Base-by-base conservation (phyloP, 495 filamentous ascomycete genomes). In the Trichoderma gamsii region DNA sequence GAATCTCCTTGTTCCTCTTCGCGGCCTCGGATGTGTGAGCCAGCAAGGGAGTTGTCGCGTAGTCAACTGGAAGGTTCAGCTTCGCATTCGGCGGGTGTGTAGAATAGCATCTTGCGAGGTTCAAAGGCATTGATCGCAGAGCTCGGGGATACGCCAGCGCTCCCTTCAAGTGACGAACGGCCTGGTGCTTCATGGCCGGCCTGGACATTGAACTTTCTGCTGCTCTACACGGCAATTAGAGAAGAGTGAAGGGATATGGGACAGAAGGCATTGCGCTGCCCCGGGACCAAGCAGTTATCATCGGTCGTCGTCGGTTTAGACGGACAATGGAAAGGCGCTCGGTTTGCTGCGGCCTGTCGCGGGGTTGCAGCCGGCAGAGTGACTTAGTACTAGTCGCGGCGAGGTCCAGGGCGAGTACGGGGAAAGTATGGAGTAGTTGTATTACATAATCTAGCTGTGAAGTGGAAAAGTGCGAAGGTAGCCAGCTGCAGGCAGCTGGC, bases 61-160 rank as follows among this genome's bases (percentile, higher is more conserved):
- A 98, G 80, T 99, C 93, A 72, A 90, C 90, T 18, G 93, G 93
- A 43, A 91, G 73, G 77, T 99, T 99, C 52, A 98, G 86, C 69
- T 78, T 78, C 38, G 84, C 83, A 29, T 82, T 80, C n/a, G 81
- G 79, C 23, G 80, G 81, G 52, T 82, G 80, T 38, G 81, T 82
- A 49, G 81, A 83, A 74, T 83, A 82, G 49, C 41, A 67, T 71
- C 64, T 67, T 44, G 46, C 63, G 6, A 46, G 35, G 21, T 65
- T 65, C 21, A 43, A 13, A 23, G 63, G 35, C 27, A 32, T 13
- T 41, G 63, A 61, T 61, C 56, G 56, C 29, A 9, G 51, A 56
- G 51, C 56, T 61, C 25, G 56, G 56, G 56, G 56, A 18, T 27
- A 25, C 56, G 66, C 49, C 66, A 67, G 29, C 66, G 51, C 51